Conservation (phyloP, 1,139 yeast species). For the Kazachstania sp. region DNA sequence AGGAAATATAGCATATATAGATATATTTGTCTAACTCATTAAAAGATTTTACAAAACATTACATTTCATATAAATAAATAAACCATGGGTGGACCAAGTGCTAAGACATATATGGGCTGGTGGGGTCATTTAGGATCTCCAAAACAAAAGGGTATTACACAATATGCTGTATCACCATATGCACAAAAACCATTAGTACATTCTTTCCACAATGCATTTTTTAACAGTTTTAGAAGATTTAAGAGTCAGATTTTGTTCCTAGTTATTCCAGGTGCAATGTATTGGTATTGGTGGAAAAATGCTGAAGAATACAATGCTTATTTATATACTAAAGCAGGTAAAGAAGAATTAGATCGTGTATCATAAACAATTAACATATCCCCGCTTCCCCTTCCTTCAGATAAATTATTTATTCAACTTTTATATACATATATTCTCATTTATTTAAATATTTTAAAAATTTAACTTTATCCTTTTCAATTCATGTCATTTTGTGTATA, state of each 20-base stretch:
- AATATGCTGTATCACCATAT: conserved; percentile 84
- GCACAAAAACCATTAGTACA: conserved; percentile 93
- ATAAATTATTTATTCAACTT: neutral
- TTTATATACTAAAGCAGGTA: conserved; percentile 96
- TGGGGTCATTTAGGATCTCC: conserved; percentile 88
- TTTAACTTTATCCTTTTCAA: too few relatives aligned
- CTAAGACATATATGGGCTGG: conserved; percentile 90
- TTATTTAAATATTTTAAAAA: neutral
- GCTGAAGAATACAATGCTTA: conserved; percentile 89
- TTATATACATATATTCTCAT: conserved; percentile 1
- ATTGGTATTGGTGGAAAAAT: conserved; percentile 80
- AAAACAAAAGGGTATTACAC: conserved; percentile 76
- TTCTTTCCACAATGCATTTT: conserved; percentile 72
- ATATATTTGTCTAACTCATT: too few relatives aligned
- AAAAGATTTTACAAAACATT: too few relatives aligned
- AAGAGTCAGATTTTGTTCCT: conserved; percentile 77
- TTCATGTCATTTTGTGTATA: too few relatives aligned
- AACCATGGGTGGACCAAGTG: conserved; percentile 54
- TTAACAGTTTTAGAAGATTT: conserved; percentile 92
- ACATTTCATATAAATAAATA: neutral
- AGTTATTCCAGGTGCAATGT: conserved; percentile 65
- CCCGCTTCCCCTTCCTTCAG: neutral
- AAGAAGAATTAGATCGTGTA: conserved; percentile 71
- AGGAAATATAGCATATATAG: too few relatives aligned
- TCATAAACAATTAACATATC: neutral